Conservation (phyloP, 2,329 filamentous ascomycete species). For the Stemphylium vesicarium region DNA sequence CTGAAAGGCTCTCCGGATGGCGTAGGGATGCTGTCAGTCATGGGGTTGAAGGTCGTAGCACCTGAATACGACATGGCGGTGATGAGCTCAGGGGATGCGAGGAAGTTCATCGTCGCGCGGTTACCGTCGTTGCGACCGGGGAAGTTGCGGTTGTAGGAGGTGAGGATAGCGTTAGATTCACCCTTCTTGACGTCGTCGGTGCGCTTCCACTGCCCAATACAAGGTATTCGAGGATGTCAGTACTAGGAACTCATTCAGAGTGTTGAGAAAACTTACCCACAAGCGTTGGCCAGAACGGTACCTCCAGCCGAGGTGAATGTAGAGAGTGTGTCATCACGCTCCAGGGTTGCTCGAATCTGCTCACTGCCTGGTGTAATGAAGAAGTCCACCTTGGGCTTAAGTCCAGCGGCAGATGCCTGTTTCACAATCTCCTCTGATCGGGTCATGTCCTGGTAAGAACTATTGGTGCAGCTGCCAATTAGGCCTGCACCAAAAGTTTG, state of each 20-base stretch:
- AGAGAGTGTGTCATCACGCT: conserved; percentile 83
- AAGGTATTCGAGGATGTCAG: conserved; percentile 62
- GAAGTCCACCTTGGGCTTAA: conserved; percentile 88
- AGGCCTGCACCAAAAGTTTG: conserved; percentile 88
- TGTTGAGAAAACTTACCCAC: conserved; percentile 55
- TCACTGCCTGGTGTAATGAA: conserved; percentile 97
- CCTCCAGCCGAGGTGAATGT: conserved; percentile 89
- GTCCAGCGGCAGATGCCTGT: conserved; percentile 85
- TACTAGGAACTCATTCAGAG: background rate
- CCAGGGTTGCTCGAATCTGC: conserved; percentile 92
- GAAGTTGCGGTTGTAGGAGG: conserved; percentile 99
- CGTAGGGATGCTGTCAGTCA: conserved; percentile 83
- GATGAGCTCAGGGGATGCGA: conserved; percentile 94
- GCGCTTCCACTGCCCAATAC: conserved; percentile 90
- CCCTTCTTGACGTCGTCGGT: conserved; percentile 86
- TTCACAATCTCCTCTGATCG: conserved; percentile 91
- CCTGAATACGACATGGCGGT: conserved; percentile 96
- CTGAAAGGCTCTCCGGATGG: conserved; percentile 82
- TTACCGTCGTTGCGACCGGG: conserved; percentile 97
- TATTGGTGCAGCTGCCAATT: conserved; percentile 98
- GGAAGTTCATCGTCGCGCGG: conserved; percentile 96
- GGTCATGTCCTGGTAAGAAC: conserved; percentile 98
- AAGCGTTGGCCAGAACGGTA: conserved; percentile 91
- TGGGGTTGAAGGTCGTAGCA: conserved; percentile 91
- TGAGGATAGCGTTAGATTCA: conserved; percentile 90